Conservation (phyloP, 2,329 filamentous ascomycete species). For the Lasiodiplodia theobromae region DNA sequence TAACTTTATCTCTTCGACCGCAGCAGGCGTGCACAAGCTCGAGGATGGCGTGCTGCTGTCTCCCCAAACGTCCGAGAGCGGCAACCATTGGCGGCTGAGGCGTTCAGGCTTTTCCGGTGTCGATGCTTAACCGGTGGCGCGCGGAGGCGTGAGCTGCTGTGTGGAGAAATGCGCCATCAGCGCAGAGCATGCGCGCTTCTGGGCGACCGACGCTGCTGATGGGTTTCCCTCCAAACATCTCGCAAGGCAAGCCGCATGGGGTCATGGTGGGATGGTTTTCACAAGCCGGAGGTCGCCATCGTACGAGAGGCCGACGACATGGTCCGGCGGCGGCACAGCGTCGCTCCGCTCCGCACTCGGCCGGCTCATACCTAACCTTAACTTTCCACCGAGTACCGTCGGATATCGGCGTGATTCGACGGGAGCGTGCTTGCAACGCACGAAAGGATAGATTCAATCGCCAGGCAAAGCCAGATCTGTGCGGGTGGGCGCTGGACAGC, state of each 20-base stretch:
- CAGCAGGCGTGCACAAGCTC: not conserved
- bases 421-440: not conserved
- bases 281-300: not conserved
- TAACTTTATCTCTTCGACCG: not conserved
- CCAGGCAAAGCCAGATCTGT: slow-evolving; percentile 2
- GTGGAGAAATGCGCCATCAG: not conserved
- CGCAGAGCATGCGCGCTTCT: not conserved
- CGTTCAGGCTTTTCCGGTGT: slow-evolving; percentile 16
- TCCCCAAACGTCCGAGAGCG: not conserved
- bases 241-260: slow-evolving; percentile 12
- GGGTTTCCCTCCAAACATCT: not conserved
- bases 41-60: slow-evolving; percentile 5
- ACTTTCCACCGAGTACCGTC: not conserved
- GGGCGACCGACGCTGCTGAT: not conserved
- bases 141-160: not conserved
- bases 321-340: slow-evolving; percentile 20
- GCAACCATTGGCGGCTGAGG: slow-evolving; percentile 13
- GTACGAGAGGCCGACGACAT: slow-evolving; percentile 10
- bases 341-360: slow-evolving; percentile 18
- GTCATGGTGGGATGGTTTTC: slow-evolving; percentile 11
- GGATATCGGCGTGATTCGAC: slow-evolving; percentile 15
- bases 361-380: slow-evolving; percentile 3
- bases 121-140: slow-evolving; percentile 17
- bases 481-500: slow-evolving; percentile 6
- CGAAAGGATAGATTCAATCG: not conserved